Evolutionary conservation across 139 green algal species (phyloP).

Genomic region (Closterium sp.): DNA sequence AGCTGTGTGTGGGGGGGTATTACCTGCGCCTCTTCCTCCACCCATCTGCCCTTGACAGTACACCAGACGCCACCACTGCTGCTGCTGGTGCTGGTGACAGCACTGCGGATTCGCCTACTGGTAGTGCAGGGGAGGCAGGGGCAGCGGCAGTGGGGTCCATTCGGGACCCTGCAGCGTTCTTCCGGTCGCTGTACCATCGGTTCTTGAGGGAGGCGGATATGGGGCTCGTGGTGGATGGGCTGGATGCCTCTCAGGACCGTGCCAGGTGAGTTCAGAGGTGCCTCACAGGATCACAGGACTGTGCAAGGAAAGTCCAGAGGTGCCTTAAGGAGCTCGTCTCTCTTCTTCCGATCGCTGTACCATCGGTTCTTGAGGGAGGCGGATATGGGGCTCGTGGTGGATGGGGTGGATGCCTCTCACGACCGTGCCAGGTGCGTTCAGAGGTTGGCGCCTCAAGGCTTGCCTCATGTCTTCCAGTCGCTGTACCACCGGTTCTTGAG

Average conservation of each 20-base stretch:
- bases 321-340: too few species aligned
- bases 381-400: conserved; percentile 55
- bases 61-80: neutral
- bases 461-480: conserved; percentile 78
- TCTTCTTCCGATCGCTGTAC: conserved; percentile 76
- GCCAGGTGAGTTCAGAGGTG: neutral
- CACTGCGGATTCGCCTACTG: neutral
- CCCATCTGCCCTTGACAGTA: neutral
- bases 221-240: conserved; percentile 42
- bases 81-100: conserved; percentile 14
- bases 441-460: too few species aligned
- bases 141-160: conserved; percentile 44
- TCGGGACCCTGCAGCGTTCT: conserved; percentile 72
- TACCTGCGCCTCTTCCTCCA: conserved; percentile 88
- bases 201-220: conserved; percentile 71
- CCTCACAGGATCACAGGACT: too few species aligned
- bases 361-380: conserved; percentile 74
- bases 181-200: conserved; percentile 73
- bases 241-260: neutral
- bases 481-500: conserved; percentile 78
- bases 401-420: neutral
- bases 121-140: neutral
- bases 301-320: too few species aligned
- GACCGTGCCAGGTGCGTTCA: too few species aligned
- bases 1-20: conserved; percentile 81